Conservation (phyloP, 2,329 filamentous ascomycete genomes). For the Phaeosphaeriaceae sp. region DNA sequence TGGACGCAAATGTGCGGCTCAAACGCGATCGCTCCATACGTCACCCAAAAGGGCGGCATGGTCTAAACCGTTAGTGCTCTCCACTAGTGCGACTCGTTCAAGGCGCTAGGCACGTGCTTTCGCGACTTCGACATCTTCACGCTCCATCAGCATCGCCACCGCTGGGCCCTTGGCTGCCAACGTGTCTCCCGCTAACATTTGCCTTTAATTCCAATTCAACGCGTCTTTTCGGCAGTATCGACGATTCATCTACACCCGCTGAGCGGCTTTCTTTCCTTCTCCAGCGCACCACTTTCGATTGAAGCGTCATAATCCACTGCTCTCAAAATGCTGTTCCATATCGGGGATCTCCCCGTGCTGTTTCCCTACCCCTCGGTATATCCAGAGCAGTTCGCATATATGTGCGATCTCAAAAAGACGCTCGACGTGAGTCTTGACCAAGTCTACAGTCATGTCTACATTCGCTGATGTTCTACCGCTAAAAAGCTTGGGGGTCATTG, state of each 20-base stretch:
- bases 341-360: conserved; percentile 74
- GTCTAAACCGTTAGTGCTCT: background rate
- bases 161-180: background rate
- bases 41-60: background rate
- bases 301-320: background rate
- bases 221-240: background rate
- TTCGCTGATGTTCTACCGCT: no score
- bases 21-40: background rate
- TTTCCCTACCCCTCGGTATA: conserved; percentile 80
- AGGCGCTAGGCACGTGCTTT: background rate
- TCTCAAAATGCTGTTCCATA: conserved; percentile 76
- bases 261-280: background rate
- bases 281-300: background rate
- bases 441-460: background rate
- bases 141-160: background rate
- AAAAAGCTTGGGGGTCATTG: conserved; percentile 77
- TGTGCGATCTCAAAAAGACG: conserved; percentile 86
- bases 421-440: conserved; percentile 63
- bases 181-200: background rate
- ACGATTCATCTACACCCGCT: background rate
- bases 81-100: background rate
- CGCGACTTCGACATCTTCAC: background rate
- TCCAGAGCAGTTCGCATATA: conserved; percentile 68
- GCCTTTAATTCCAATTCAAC: background rate
- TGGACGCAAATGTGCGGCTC: background rate